phyloP scores from a whole-genome alignment of 371 early-diverging fungal species.

The Polyrhizophydium stewartii region DNA sequence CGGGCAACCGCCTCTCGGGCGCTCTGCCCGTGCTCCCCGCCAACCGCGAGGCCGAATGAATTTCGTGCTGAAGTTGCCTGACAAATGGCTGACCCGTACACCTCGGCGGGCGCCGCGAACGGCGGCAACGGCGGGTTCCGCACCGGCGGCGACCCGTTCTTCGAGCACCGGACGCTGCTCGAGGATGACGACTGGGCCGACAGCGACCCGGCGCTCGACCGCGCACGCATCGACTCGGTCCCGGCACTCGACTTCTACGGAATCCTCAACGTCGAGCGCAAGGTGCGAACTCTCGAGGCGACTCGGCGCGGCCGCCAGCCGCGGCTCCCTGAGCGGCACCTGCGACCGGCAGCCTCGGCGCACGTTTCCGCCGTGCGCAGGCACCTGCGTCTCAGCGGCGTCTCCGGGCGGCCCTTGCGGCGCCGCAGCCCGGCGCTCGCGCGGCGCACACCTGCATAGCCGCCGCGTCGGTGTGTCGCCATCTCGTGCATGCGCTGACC shows the following conservation, averaged over 20 bases:
- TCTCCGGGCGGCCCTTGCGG: neutral
- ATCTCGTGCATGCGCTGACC: neutral
- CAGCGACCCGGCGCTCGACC: neutral
- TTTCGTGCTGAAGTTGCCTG: too few relatives aligned
- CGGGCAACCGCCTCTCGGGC: too few relatives aligned
- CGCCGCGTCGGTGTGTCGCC: neutral
- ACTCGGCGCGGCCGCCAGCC: too few relatives aligned
- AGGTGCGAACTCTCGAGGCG: slow-evolving; percentile 57
- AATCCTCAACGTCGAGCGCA: slow-evolving; percentile 73
- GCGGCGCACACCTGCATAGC: neutral
- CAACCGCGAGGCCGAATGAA: too few relatives aligned
- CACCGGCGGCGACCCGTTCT: neutral
- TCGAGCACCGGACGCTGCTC: neutral
- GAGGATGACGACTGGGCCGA: neutral
- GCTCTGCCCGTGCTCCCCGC: too few relatives aligned
- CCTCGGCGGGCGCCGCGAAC: too few relatives aligned
- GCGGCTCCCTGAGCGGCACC: too few relatives aligned
- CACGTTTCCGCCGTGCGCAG: neutral
- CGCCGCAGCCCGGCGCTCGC: neutral
- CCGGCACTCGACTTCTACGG: slow-evolving; percentile 67
- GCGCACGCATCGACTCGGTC: neutral
- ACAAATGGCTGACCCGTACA: too few relatives aligned
- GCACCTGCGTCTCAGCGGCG: neutral
- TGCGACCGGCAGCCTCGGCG: too few relatives aligned
- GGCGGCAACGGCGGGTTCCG: neutral